Conservation (phyloP, 31 red algal genomes). For the Bonnemaisonia californica region DNA sequence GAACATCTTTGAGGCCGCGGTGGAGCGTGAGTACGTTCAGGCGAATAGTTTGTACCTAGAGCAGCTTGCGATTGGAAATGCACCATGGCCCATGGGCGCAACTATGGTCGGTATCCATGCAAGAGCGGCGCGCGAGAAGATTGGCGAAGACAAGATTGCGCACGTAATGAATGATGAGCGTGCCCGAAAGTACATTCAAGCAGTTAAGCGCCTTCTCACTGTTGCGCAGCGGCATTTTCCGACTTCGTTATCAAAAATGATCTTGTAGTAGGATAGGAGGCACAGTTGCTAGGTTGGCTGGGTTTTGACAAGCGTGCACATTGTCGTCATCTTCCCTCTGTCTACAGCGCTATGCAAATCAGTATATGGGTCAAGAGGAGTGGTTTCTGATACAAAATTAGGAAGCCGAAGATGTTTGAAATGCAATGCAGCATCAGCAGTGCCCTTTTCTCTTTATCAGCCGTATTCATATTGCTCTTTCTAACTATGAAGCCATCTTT, state of each 20-base stretch:
- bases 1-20: constrained; percentile 73
- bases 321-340: too few species aligned
- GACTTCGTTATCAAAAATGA: constrained; percentile 67
- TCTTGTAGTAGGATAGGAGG: too few species aligned
- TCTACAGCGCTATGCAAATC: too few species aligned
- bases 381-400: too few species aligned
- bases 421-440: too few species aligned
- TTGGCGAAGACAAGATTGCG: constrained; percentile 94
- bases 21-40: constrained; percentile 64
- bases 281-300: too few species aligned
- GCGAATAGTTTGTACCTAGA: constrained; percentile 83
- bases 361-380: too few species aligned
- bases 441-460: too few species aligned
- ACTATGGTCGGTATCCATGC: constrained; percentile 93
- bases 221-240: constrained; percentile 76
- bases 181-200: constrained; percentile 88
- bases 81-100: constrained; percentile 93
- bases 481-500: too few species aligned
- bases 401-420: too few species aligned
- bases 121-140: constrained; percentile 88
- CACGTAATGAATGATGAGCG: constrained; percentile 97
- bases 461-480: too few species aligned
- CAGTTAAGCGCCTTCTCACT: constrained; percentile 82
- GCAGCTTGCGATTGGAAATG: constrained; percentile 87
- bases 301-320: too few species aligned